These are phyloP conservation scores for Phialocephala sp. DNA, from an alignment of 2,329 filamentous ascomycete genomes.

Conservation along the genomic window DNA sequence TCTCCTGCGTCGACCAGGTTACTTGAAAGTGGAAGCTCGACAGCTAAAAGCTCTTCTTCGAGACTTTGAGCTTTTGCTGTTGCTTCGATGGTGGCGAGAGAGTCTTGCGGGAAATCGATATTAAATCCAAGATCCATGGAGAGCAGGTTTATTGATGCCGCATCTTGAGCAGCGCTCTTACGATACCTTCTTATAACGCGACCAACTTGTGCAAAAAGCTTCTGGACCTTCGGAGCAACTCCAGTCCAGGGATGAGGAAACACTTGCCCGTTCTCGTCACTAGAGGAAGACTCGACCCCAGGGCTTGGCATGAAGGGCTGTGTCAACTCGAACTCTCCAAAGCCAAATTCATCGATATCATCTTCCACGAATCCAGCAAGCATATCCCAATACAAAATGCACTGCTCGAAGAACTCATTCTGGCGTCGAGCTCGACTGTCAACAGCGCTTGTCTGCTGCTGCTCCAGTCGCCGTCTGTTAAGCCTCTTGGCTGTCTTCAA, in stretches of 20 bases:
- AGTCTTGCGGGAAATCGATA: conserved; percentile 27
- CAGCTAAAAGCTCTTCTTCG: conserved; percentile 38
- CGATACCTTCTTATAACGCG: conserved; percentile 38
- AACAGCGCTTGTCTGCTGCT: conserved; percentile 27
- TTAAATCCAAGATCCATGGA: conserved; percentile 35
- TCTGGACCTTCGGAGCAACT: conserved; percentile 37
- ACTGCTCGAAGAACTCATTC: conserved; percentile 42
- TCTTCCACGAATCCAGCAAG: conserved; percentile 40
- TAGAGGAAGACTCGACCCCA: conserved; percentile 3
- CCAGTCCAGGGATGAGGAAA: conserved; percentile 43
- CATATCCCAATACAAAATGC: conserved; percentile 43
- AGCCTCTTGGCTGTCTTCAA: conserved; percentile 40
- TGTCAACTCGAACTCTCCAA: conserved; percentile 22
- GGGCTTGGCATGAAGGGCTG: neutral
- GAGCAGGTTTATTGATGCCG: conserved; percentile 30
- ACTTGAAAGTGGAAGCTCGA: conserved; percentile 32
- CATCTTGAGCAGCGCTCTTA: conserved; percentile 30
- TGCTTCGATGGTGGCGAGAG: conserved; percentile 29
- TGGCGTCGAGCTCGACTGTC: conserved; percentile 33
- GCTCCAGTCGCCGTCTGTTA: conserved; percentile 33
- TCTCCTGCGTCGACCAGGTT: conserved; percentile 40
- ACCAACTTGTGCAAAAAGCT: conserved; percentile 39
- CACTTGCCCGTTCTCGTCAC: conserved; percentile 26
- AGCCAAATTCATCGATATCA: conserved; percentile 36
- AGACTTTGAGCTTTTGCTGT: conserved; percentile 32